Percentiles rank a stretch among this genome's conserved stretches.
Evolutionary conservation across 306 rosid genomes (phyloP).

Genomic region (Trifolium pratense): DNA sequence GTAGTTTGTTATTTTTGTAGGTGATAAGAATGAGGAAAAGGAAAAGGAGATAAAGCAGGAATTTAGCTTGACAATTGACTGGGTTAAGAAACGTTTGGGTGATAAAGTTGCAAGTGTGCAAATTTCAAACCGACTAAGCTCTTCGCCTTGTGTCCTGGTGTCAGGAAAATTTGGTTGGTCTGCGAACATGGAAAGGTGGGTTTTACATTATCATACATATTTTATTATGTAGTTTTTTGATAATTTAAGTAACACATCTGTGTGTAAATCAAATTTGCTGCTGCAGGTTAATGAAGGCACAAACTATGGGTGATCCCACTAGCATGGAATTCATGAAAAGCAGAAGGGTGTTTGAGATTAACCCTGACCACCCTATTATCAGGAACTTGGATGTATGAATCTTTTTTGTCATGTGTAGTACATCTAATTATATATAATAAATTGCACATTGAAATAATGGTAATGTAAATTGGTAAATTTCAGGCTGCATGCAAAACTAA

Average conservation of each 20-base stretch:
- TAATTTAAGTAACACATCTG: not conserved
- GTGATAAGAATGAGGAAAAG: constrained; percentile 90
- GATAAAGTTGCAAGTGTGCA: constrained; percentile 94
- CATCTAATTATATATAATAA: not conserved
- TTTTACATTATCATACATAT: constrained; percentile 21
- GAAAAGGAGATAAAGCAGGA: constrained; percentile 90
- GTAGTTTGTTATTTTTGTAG: constrained; percentile 50
- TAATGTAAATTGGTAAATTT: constrained; percentile 28
- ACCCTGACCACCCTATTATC: constrained; percentile 84
- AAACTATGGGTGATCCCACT: constrained; percentile 81
- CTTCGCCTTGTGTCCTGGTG: constrained; percentile 94
- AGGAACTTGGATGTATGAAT: constrained; percentile 78
- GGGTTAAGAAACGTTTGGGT: constrained; percentile 91
- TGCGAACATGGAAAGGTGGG: constrained; percentile 96
- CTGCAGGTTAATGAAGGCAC: constrained; percentile 90
- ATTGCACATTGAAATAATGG: constrained; percentile 10
- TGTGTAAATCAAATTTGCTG: constrained; percentile 36
- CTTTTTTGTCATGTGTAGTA: not conserved
- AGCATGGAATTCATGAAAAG: constrained; percentile 95
- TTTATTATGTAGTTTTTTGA: constrained; percentile 19
- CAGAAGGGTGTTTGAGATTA: constrained; percentile 97
- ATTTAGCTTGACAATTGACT: constrained; percentile 84
- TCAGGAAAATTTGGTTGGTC: constrained; percentile 99
- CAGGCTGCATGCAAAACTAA: constrained; percentile 81
- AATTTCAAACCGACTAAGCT: constrained; percentile 85